phyloP scores from a whole-genome alignment of 1,139 yeast genomes.

The Cylindricascospora bacillispora region DNA sequence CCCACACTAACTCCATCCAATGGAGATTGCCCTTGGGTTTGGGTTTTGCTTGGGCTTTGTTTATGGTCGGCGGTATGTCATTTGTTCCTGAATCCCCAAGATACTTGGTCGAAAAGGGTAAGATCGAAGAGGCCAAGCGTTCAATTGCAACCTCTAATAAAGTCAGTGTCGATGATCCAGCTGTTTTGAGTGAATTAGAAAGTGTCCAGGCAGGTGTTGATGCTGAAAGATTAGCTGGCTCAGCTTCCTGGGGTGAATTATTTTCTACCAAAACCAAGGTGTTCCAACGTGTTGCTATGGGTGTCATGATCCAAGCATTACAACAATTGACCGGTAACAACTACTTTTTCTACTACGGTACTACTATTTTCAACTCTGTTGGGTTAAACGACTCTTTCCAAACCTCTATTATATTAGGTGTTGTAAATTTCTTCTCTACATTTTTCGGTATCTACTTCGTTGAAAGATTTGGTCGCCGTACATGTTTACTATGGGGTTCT shows the following conservation, averaged over 20 bases:
- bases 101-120: conserved; percentile 41
- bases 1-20: conserved; percentile 34
- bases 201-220: conserved; percentile 50
- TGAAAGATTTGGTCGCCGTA: conserved; percentile 59
- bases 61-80: conserved; percentile 39
- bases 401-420: conserved; percentile 62
- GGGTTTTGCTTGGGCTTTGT: conserved; percentile 31
- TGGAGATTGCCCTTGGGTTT: conserved; percentile 52
- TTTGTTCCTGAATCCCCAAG: conserved; percentile 73
- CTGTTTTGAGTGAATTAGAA: conserved; percentile 44
- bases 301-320: conserved; percentile 49
- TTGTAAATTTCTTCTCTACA: conserved; percentile 65
- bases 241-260: conserved; percentile 54
- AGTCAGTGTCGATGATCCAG: conserved; percentile 40
- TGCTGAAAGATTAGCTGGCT: conserved; percentile 47
- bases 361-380: conserved; percentile 60
- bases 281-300: conserved; percentile 47
- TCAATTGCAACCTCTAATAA: conserved; percentile 50
- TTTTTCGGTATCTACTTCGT: conserved; percentile 51
- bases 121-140: conserved; percentile 43
- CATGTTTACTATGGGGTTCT: conserved; percentile 48
- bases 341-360: conserved; percentile 71
- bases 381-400: conserved; percentile 60
- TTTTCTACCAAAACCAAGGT: conserved; percentile 43
- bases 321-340: conserved; percentile 72